Conservation (phyloP, 1,139 yeast species). For the Diutina neorugosa region DNA sequence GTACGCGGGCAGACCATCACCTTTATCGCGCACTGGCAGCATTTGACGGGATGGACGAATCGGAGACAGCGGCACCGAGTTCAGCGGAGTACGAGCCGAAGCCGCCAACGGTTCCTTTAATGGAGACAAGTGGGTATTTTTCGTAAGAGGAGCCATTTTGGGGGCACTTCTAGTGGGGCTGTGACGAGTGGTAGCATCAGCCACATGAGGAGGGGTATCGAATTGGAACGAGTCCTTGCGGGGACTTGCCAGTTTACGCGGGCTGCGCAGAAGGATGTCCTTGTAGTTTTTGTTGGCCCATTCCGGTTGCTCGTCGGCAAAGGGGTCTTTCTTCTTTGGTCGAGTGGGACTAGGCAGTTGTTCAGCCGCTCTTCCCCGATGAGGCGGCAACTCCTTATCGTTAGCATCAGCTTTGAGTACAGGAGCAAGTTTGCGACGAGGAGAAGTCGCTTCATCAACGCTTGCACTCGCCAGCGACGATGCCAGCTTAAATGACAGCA, state of each 20-base stretch:
- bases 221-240: background rate
- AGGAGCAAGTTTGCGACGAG: background rate
- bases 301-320: conserved; percentile 12
- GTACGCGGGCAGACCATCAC: conserved; percentile 24
- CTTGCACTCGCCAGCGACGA: background rate
- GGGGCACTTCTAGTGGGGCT: conserved; percentile 8
- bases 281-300: conserved; percentile 15
- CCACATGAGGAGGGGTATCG: background rate
- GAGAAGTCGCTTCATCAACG: background rate
- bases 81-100: background rate
- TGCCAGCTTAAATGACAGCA: conserved; percentile 1
- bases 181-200: background rate
- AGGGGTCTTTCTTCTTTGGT: background rate
- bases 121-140: background rate
- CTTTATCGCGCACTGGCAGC: background rate
- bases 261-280: conserved; percentile 5
- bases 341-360: background rate
- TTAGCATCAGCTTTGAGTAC: background rate
- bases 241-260: conserved; percentile 4
- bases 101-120: background rate
- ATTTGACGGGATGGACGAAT: background rate
- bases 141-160: conserved; percentile 6
- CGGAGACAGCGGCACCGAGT: background rate
- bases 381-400: background rate
- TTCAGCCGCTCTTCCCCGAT: background rate